phyloP scores from a whole-genome alignment of 192 early-diverging fungal genomes.

The Backusella circina region DNA sequence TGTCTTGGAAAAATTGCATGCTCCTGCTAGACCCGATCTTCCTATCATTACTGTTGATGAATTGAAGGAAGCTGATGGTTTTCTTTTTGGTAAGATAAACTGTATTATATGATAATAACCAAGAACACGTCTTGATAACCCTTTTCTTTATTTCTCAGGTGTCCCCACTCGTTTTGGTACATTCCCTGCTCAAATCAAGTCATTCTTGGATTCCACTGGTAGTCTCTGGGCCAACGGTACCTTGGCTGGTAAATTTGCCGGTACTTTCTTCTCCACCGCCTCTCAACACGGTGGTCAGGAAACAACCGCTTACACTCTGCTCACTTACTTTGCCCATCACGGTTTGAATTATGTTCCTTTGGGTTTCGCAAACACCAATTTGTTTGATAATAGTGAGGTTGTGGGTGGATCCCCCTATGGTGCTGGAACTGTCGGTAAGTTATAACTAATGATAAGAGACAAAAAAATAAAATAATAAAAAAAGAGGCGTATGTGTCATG shows the following conservation, averaged over 20 bases:
- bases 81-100: constrained; percentile 52
- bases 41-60: constrained; percentile 40
- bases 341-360: constrained; percentile 77
- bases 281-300: constrained; percentile 80
- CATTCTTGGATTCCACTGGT: constrained; percentile 34
- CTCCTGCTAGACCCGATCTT: constrained; percentile 39
- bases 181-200: constrained; percentile 73
- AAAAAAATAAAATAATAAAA: too few species aligned
- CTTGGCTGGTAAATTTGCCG: constrained; percentile 67
- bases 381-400: constrained; percentile 42
- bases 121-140: background rate
- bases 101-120: background rate
- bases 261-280: constrained; percentile 71
- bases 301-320: constrained; percentile 56
- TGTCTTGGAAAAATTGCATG: constrained; percentile 50
- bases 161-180: constrained; percentile 66
- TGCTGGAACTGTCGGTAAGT: constrained; percentile 22
- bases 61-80: constrained; percentile 46
- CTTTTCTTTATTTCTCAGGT: constrained; percentile 25
- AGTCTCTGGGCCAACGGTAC: constrained; percentile 43
- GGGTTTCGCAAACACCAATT: constrained; percentile 45
- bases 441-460: background rate
- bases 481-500: background rate
- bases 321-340: constrained; percentile 69
- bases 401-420: constrained; percentile 22